Conservation (phyloP, 2,329 filamentous ascomycete genomes). For the Alternaria incomplexa region DNA sequence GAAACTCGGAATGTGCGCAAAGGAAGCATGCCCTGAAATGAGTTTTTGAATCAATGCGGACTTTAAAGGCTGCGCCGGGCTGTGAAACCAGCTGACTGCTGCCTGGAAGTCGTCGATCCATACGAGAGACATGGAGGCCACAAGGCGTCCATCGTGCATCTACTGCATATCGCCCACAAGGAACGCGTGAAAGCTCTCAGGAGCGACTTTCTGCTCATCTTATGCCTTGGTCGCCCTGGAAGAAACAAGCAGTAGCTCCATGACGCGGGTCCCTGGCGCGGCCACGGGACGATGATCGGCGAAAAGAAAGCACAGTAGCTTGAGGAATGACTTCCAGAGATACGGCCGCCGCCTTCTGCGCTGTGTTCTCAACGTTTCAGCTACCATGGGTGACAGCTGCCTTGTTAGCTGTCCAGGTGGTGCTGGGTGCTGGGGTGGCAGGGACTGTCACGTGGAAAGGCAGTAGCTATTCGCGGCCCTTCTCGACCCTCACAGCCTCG, state of each 20-base stretch:
- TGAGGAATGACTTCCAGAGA: background rate
- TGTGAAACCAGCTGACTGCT: constrained; percentile 2
- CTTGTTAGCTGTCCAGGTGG: background rate
- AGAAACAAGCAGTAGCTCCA: background rate
- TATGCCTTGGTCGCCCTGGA: background rate
- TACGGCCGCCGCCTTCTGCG: background rate
- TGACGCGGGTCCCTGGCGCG: background rate
- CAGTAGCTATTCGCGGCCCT: constrained; percentile 3
- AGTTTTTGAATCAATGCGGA: background rate
- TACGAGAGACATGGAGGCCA: background rate
- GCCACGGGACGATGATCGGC: background rate
- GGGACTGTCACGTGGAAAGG: constrained; percentile 18
- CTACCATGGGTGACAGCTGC: background rate
- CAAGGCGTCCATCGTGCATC: background rate
- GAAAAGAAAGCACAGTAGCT: background rate
- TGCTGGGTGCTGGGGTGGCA: constrained; percentile 2
- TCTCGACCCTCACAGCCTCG: constrained; percentile 7
- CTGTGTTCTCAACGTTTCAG: background rate
- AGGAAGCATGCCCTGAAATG: background rate
- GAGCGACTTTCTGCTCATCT: background rate
- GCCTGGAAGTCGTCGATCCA: background rate
- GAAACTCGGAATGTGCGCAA: background rate
- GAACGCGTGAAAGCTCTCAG: background rate
- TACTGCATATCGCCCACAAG: background rate
- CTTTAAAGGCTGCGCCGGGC: background rate